Conservation (phyloP, 441 rosid genomes). For the Corymbia citriodora region DNA sequence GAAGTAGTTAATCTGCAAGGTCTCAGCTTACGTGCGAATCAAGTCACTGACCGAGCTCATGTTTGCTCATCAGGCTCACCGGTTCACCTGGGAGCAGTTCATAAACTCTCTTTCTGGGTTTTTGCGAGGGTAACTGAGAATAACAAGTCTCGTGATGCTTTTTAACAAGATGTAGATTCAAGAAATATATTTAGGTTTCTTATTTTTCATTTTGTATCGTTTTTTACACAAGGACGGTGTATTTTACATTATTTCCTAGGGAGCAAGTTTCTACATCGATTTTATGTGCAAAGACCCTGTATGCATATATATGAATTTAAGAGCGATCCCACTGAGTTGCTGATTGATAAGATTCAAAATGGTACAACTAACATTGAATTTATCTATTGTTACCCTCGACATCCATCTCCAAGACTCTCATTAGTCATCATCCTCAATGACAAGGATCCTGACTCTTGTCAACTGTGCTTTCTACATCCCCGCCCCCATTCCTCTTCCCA, state of each 20-base stretch:
- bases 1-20: not conserved
- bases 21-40: not conserved
- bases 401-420: not conserved
- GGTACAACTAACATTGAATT: not conserved
- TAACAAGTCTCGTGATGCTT: not conserved
- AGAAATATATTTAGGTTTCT: not conserved
- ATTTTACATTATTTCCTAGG: too few relatives aligned
- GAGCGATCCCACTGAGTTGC: not conserved
- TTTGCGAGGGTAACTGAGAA: not conserved
- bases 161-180: not conserved
- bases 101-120: not conserved
- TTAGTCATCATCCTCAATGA: not conserved
- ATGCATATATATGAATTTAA: not conserved
- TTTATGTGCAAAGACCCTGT: not conserved
- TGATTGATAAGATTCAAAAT: not conserved
- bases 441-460: not conserved
- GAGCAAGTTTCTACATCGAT: not conserved
- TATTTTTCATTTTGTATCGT: not conserved
- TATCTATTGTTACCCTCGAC: not conserved
- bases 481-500: not conserved
- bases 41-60: not conserved
- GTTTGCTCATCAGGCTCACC: not conserved
- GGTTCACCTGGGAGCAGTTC: not conserved
- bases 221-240: not conserved
- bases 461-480: not conserved